These are phyloP conservation scores for Geotrichum australiense DNA, from an alignment of 1,139 yeast species.

Conservation along the genomic window DNA sequence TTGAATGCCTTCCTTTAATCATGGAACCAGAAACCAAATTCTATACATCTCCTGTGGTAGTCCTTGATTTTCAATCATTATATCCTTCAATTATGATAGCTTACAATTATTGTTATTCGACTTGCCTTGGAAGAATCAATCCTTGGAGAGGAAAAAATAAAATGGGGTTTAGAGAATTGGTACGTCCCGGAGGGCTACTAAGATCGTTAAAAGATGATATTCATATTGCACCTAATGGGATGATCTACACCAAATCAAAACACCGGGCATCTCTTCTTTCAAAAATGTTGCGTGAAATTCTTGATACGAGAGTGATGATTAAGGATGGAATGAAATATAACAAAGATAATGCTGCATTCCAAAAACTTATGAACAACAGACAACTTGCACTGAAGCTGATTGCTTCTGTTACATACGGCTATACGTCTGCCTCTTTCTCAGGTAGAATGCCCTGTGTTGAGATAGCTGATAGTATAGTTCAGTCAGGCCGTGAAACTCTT, in stretches of 20 bases:
- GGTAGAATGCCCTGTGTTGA: slow-evolving; percentile 98
- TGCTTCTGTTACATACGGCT: slow-evolving; percentile 95
- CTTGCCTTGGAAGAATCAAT: slow-evolving; percentile 67
- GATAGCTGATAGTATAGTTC: slow-evolving; percentile 88
- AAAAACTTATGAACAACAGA: slow-evolving; percentile 59
- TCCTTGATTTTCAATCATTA: slow-evolving; percentile 85
- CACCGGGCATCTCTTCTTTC: slow-evolving; percentile 70
- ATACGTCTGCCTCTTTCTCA: slow-evolving; percentile 87
- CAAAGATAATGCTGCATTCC: slow-evolving; percentile 40
- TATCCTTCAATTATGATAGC: slow-evolving; percentile 93
- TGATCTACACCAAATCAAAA: slow-evolving; percentile 59
- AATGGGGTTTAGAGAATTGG: slow-evolving; percentile 45
- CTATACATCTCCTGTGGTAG: slow-evolving; percentile 83
- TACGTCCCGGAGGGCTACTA: slow-evolving; percentile 52
- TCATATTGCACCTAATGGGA: slow-evolving; percentile 78
- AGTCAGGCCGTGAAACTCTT: slow-evolving; percentile 80
- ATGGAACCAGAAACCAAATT: slow-evolving; percentile 86
- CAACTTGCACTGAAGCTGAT: slow-evolving; percentile 83
- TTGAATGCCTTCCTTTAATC: slow-evolving; percentile 82
- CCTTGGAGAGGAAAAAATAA: slow-evolving; percentile 43
- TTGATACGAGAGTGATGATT: slow-evolving; percentile 72
- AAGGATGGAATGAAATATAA: slow-evolving; percentile 60
- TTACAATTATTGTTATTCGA: slow-evolving; percentile 85
- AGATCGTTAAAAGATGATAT: slow-evolving; percentile 48
- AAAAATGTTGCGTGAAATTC: slow-evolving; percentile 74